phyloP scores from a whole-genome alignment of 768 basidiomycete species.

The Mycena crocata region DNA sequence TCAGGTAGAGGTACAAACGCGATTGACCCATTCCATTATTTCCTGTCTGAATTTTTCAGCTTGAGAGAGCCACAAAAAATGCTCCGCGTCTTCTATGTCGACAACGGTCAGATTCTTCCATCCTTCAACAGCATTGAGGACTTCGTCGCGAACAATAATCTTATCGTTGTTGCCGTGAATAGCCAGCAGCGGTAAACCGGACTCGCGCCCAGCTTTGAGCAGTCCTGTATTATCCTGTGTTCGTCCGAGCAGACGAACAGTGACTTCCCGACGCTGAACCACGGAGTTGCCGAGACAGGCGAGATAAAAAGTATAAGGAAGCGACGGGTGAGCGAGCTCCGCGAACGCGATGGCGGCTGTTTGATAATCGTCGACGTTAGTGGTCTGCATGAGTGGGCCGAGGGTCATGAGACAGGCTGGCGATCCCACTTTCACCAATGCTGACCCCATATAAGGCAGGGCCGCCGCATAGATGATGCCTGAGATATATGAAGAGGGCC shows the following conservation, averaged over 20 bases:
- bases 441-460: constrained; percentile 41
- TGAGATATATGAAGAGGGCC: constrained; percentile 40
- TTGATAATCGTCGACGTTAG: constrained; percentile 40
- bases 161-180: constrained; percentile 43
- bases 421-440: constrained; percentile 34
- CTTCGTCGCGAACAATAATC: constrained; percentile 36
- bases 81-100: constrained; percentile 42
- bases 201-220: constrained; percentile 38
- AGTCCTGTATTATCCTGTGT: constrained; percentile 40
- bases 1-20: background rate
- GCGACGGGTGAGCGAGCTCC: constrained; percentile 27
- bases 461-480: constrained; percentile 43
- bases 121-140: constrained; percentile 35
- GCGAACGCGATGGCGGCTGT: constrained; percentile 36
- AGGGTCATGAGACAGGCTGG: constrained; percentile 34
- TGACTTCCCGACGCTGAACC: constrained; percentile 40
- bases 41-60: constrained; percentile 37
- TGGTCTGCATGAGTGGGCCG: constrained; percentile 32
- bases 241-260: constrained; percentile 35
- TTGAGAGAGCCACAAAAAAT: constrained; percentile 43
- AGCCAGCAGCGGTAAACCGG: constrained; percentile 40
- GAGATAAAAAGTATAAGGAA: constrained; percentile 28
- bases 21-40: constrained; percentile 38
- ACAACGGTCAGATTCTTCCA: constrained; percentile 41
- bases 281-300: constrained; percentile 39